Conservation (phyloP, 139 green algal species). For the Chlamydomonas asymmetrica region DNA sequence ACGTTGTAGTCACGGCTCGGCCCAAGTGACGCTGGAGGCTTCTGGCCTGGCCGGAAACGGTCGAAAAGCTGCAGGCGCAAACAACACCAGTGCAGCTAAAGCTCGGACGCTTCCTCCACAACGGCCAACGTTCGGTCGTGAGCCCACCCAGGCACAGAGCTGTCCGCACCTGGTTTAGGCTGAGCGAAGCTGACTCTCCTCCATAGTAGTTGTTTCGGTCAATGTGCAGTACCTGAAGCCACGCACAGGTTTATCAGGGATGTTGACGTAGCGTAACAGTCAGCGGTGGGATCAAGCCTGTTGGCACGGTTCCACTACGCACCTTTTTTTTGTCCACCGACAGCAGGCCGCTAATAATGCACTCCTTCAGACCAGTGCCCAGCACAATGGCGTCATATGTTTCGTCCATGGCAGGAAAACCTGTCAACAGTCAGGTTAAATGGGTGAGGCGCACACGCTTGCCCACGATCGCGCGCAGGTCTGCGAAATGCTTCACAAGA, state of each 20-base stretch:
- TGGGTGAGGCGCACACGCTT: no score
- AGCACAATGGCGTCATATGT: conserved; percentile 97
- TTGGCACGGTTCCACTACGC: background rate
- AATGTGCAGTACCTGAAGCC: conserved; percentile 94
- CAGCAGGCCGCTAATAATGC: conserved; percentile 94
- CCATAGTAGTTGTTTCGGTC: conserved; percentile 99
- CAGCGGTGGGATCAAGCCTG: background rate
- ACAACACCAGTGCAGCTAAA: no score
- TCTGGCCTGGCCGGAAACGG: conserved; percentile 80
- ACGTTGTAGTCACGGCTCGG: conserved; percentile 95
- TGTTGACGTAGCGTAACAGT: background rate
- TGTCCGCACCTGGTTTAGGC: conserved; percentile 83
- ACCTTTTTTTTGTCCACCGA: conserved; percentile 94
- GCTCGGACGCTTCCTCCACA: no score
- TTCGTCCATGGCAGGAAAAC: conserved; percentile 80
- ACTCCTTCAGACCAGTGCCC: conserved; percentile 99
- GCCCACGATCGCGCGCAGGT: no score
- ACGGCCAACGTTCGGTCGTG: no score
- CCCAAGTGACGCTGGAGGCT: conserved; percentile 71
- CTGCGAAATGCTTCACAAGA: no score
- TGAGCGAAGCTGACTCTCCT: conserved; percentile 92
- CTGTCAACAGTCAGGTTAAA: background rate
- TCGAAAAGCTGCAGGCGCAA: conserved; percentile 88
- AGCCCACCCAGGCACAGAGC: no score
- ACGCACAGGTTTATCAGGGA: background rate